phyloP scores from a whole-genome alignment of 2,329 filamentous ascomycete genomes.

The Fusarium subtropicale region DNA sequence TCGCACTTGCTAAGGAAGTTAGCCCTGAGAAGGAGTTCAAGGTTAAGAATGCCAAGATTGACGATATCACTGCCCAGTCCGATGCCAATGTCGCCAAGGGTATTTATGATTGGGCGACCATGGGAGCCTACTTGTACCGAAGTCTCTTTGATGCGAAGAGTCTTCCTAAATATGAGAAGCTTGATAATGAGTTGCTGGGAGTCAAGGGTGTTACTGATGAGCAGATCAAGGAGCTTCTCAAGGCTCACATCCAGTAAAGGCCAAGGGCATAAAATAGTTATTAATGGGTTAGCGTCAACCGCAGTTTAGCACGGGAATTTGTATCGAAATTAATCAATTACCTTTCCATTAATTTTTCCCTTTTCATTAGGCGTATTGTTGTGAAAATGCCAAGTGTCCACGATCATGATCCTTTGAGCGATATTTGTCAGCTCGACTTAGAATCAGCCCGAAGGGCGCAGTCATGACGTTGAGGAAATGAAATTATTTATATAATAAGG shows the following conservation, averaged over 20 bases:
- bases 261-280: rapidly evolving
- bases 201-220: slow-evolving; percentile 56
- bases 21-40: slow-evolving; percentile 61
- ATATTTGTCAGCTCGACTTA: slow-evolving; percentile 25
- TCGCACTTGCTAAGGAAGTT: slow-evolving; percentile 60
- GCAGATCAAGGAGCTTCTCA: slow-evolving; percentile 53
- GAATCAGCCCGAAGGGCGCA: neutral
- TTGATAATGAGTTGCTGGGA: slow-evolving; percentile 60
- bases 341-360: rapidly evolving
- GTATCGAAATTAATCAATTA: neutral
- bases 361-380: neutral
- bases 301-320: too few species aligned
- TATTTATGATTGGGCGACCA: slow-evolving; percentile 45
- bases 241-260: slow-evolving; percentile 32
- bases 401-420: neutral
- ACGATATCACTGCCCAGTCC: slow-evolving; percentile 44
- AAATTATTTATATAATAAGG: neutral
- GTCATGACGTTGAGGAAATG: slow-evolving; percentile 9
- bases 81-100: slow-evolving; percentile 50
- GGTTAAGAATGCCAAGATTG: slow-evolving; percentile 53
- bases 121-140: slow-evolving; percentile 51
- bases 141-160: slow-evolving; percentile 50
- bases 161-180: slow-evolving; percentile 51
- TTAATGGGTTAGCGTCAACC: too few species aligned
- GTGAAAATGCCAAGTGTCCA: too few species aligned